phyloP scores from a whole-genome alignment of 2,329 filamentous ascomycete species.

The Trichoderma cornu-damae region DNA sequence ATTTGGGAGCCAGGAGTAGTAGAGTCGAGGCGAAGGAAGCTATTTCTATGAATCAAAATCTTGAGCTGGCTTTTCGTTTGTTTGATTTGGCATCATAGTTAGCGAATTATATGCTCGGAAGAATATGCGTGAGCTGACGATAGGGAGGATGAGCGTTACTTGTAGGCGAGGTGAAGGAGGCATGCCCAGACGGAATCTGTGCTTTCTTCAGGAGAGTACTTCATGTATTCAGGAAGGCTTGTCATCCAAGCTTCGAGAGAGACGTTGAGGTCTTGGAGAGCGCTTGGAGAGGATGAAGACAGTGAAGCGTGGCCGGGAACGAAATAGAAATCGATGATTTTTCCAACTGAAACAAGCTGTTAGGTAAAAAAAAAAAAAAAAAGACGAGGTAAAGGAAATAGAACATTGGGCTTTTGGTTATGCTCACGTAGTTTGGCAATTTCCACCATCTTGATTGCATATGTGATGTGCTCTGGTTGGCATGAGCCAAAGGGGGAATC shows the following conservation, averaged over 20 bases:
- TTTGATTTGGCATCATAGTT: background rate
- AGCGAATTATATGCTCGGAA: background rate
- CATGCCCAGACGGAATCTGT: slow-evolving; percentile 34
- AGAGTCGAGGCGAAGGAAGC: slow-evolving; percentile 29
- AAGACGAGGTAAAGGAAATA: background rate
- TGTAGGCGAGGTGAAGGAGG: slow-evolving; percentile 36
- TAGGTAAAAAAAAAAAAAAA: background rate
- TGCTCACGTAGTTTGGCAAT: slow-evolving; percentile 32
- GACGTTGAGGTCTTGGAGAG: slow-evolving; percentile 25
- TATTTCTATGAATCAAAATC: slow-evolving; percentile 35
- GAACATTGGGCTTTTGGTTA: background rate
- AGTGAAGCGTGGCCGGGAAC: slow-evolving; percentile 31
- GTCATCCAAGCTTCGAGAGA: slow-evolving; percentile 33
- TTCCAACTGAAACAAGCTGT: slow-evolving; percentile 25
- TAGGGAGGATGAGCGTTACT: slow-evolving; percentile 24
- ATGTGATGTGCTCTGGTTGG: slow-evolving; percentile 32
- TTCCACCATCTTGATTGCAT: slow-evolving; percentile 37
- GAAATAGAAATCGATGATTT: slow-evolving; percentile 35
- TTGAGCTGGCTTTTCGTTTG: slow-evolving; percentile 30
- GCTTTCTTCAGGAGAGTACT: slow-evolving; percentile 30
- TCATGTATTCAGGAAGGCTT: slow-evolving; percentile 31
- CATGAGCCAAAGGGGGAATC: slow-evolving; percentile 29
- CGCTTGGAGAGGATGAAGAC: background rate
- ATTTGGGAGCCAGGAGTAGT: slow-evolving; percentile 28
- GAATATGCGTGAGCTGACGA: background rate